Evolutionary conservation across 164 flowering plant genomes (phyloP).

Genomic region (Magnolia kwangsiensis): DNA sequence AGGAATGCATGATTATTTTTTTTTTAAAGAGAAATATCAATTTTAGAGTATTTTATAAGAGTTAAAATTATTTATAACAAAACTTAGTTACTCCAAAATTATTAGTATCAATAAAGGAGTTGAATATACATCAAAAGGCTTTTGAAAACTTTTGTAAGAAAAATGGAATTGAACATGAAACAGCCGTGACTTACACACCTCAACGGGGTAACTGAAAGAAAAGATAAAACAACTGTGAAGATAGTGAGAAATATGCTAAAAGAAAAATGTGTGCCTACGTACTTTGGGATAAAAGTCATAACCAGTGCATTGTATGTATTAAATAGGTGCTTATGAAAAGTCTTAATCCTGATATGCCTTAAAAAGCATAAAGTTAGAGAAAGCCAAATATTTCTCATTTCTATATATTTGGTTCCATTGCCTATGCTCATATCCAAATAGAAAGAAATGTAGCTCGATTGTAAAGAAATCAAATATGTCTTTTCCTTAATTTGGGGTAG

Average conservation of each 20-base stretch:
- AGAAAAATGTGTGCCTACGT: not conserved
- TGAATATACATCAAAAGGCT: not conserved
- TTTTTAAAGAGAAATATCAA: not conserved
- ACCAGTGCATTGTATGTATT: not conserved
- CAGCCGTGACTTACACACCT: not conserved
- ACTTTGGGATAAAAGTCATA: not conserved
- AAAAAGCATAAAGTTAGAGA: constrained; percentile 6
- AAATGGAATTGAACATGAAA: not conserved
- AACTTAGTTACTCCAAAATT: not conserved
- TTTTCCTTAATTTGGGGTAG: not conserved
- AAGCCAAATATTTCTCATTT: not conserved
- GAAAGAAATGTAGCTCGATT: not conserved
- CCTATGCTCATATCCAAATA: not conserved
- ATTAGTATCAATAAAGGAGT: not conserved
- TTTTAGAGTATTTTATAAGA: not conserved
- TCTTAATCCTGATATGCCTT: not conserved
- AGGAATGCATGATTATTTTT: too few relatives aligned
- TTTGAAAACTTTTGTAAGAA: not conserved
- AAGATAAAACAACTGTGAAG: not conserved
- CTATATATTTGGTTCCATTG: not conserved
- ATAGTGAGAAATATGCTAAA: not conserved
- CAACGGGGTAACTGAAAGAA: not conserved
- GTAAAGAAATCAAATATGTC: not conserved
- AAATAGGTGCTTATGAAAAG: not conserved
- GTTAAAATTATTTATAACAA: not conserved